phyloP scores from a whole-genome alignment of 306 rosid species.

The Quercus alba region DNA sequence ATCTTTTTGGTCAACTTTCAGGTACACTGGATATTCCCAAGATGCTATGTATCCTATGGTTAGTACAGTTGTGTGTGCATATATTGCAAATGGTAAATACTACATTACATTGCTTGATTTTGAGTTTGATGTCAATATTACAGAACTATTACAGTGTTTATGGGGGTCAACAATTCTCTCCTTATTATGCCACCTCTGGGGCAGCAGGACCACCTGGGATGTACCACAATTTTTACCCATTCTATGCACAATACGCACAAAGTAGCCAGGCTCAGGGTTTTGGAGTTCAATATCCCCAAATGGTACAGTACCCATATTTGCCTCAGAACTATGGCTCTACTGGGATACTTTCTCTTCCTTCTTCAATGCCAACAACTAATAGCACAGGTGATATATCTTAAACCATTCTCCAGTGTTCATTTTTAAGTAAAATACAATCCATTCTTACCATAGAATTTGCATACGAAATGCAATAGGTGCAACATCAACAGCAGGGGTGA shows the following conservation, averaged over 20 bases:
- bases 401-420: not conserved
- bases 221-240: conserved; percentile 64
- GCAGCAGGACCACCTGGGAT: conserved; percentile 57
- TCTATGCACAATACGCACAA: conserved; percentile 65
- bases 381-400: conserved; percentile 42
- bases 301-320: conserved; percentile 60
- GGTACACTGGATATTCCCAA: conserved; percentile 80
- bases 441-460: not conserved
- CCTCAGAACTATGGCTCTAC: conserved; percentile 63
- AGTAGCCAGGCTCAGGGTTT: conserved; percentile 54
- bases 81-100: not conserved
- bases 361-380: conserved; percentile 46
- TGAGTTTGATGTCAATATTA: not conserved
- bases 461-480: conserved; percentile 38
- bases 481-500: conserved; percentile 23
- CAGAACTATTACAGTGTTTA: conserved; percentile 78
- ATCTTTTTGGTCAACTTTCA: conserved; percentile 24
- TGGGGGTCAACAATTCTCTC: conserved; percentile 80
- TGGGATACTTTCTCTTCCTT: conserved; percentile 63
- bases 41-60: conserved; percentile 74
- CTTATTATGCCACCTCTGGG: conserved; percentile 56
- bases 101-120: conserved; percentile 6
- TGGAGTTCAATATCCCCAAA: conserved; percentile 71
- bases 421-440: not conserved
- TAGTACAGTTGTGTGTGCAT: conserved; percentile 13